phyloP scores from a whole-genome alignment of 192 early-diverging fungal genomes.

The Backusella parvicylindrica region DNA sequence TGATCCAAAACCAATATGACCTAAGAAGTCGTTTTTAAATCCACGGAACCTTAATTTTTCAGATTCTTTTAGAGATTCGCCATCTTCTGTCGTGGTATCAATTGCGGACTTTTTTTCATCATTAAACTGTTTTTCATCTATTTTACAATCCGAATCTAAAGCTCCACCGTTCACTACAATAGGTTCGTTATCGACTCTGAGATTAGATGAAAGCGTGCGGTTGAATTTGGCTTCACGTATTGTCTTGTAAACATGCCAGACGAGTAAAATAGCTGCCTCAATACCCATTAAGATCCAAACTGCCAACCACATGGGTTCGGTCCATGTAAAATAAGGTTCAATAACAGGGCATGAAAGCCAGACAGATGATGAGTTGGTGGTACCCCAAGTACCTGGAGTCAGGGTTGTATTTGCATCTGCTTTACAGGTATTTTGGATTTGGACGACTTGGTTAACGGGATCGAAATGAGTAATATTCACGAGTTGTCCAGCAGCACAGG shows the following conservation, averaged over 20 bases:
- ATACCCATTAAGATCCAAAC: conserved; percentile 47
- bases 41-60: conserved; percentile 57
- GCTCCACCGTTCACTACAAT: conserved; percentile 12
- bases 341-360: conserved; percentile 52
- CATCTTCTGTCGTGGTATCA: neutral
- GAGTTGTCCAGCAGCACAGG: conserved; percentile 45
- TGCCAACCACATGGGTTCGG: conserved; percentile 51
- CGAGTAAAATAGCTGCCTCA: conserved; percentile 40
- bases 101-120: neutral
- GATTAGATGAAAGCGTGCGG: neutral
- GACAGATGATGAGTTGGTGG: conserved; percentile 11
- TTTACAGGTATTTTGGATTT: conserved; percentile 29
- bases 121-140: conserved; percentile 1
- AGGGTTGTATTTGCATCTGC: conserved; percentile 1
- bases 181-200: conserved; percentile 13
- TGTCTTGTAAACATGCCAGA: conserved; percentile 55
- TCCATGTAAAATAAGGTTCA: conserved; percentile 42
- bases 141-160: conserved; percentile 23
- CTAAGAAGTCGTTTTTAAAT: conserved; percentile 53
- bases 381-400: conserved; percentile 12
- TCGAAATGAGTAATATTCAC: conserved; percentile 47
- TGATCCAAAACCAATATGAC: conserved; percentile 46
- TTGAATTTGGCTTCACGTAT: conserved; percentile 21
- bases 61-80: conserved; percentile 18
- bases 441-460: conserved; percentile 40